Base-by-base conservation (phyloP, 371 early-diverging fungal species). In the Saksenaea vasiformis region DNA sequence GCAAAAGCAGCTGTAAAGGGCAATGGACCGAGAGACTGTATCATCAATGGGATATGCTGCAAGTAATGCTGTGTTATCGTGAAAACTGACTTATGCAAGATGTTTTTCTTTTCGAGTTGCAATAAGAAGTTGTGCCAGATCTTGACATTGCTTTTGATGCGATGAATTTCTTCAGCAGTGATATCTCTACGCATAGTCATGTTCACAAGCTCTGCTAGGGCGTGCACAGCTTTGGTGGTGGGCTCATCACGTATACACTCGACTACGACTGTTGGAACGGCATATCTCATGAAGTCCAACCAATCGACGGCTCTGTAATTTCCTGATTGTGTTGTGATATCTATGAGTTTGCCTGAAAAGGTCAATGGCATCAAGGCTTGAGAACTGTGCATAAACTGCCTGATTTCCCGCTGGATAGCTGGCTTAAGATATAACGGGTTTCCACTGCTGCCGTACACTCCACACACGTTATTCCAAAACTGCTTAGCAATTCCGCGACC, bases 51-150 rank as follows among this genome's bases (percentile, higher is more conserved):
- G 8, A 59, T 59, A 59, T 59, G 59, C 10, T 14, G 37, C 8
- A 59, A 26, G 43, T 59, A 59, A 17, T 59, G 59, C 4, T 59
- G 43, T 4, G 41, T 41, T 5, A 59, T 43, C 5, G 59, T 41
- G 26, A 59, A 59, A 22, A 59, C 27, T 41, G 59, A 15, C 22
- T 13, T 39, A 41, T 59, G 3, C 19, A 17, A 39, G 1, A n/a
- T 4, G 37, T 11, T 24, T 39, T 27, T 22, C 27, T 28, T 3
- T 43, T 5, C 0, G 37, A 15, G 13, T 14, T n/a, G 7, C 37
- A 28, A n/a, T 41, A 59, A 1, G 39, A 17, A 28, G 8, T 38
- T 38, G 38, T 38, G 15, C 38, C 38, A 38, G 1, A 38, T 1
- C 9, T 38, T 9, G 38, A 38, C 38, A 38, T 38, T 38, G 38